Base-by-base conservation (phyloP, 2,329 filamentous ascomycete species). In the Xylogone sp. region DNA sequence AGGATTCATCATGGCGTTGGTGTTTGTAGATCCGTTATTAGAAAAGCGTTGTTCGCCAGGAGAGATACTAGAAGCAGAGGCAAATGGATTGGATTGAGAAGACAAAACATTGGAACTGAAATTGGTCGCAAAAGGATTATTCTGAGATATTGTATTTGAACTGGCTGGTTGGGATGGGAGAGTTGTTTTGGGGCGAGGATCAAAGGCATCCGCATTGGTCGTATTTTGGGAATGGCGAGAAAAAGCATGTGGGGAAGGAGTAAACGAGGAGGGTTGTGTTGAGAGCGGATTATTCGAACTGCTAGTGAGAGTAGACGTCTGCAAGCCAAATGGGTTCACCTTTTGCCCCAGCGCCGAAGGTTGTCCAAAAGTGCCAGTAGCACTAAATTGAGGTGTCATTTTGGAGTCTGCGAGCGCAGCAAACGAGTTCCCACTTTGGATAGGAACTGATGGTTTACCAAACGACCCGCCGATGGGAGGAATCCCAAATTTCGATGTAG, bases 191-290 rank as follows among this genome's bases (percentile, higher is more conserved):
- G 45, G 21, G 42, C 34, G 20, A 21, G 45, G 46, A 19, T 50
- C 50, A 34, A 53, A 55, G 16, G 51, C 48, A 46, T 46, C 50
- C n/a, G 34, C n/a, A 22, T 31, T 29, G n/a, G 43, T 31, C 16
- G 63, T 60, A 39, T 68, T 62, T 49, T 72, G 70, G 29, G 45
- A 29, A 13, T 42, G 60, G 50, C 72, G 71, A 2, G 76, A 73
- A 55, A 83, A 81, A 1, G 69, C 62, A 45, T 65, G 70, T 10
- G 64, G 60, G 16, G 65, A 62, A 51, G 49, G 44, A 21, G 59
- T 68, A 71, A 57, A 82, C 81, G 2, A 78, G 68, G 60, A 69
- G 76, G 58, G 59, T 58, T 56, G 52, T 22, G 65, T 59, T 68
- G 46, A 50, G 71, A 21, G 59, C 61, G 19, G 58, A 51, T 53